Evolutionary conservation across 116 monocot genomes (phyloP), one percentile per base, ranked within the genome.

Genomic region (Posidonia oceanica): DNA sequence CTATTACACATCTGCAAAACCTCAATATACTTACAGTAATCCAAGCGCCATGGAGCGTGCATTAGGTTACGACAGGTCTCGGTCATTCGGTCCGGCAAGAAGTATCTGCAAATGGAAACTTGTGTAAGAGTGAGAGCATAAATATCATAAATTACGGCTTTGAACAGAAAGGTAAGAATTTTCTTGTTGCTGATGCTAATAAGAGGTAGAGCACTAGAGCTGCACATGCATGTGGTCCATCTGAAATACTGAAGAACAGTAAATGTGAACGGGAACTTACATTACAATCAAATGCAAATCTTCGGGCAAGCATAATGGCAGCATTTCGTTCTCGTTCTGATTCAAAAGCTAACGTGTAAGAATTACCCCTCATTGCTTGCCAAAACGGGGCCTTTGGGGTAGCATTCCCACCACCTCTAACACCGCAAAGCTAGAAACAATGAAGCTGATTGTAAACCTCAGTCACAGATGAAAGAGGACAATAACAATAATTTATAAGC

Each of bases 291-390:
- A 80, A 82, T 54, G 92, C 92, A 78, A 80, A 92, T 87, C 86
- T 92, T 23, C 97, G 71, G 20, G 97, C 97, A 44, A 97, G 87
- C 85, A 97, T 89, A 53, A 97, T 83, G 48, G 97, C 97, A 38
- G 85, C 92, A 73, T 97, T 97, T 66, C 97, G 80, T 74, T 97
- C 89, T 79, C 97, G 85, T 29, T 82, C 82, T 17, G 93, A 82
- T 80, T 97, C 92, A 77, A 97, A 97, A 57, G 85, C 92, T 53
- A 97, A 54, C 6, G 76, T 75, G 62, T 82, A 97, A 52, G 85
- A 85, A 52, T 80, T 77, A 40, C 84, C 82, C 74, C 55, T 85
- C 69, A 66, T 89, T 29, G 85, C 71, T 79, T 92, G 92, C 93
- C 97, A 97, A 75, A 89, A 97, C 22, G 89, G 41, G 44, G 97